Conservation (phyloP, 2,329 filamentous ascomycete species). For the Biscogniauxia marginata region DNA sequence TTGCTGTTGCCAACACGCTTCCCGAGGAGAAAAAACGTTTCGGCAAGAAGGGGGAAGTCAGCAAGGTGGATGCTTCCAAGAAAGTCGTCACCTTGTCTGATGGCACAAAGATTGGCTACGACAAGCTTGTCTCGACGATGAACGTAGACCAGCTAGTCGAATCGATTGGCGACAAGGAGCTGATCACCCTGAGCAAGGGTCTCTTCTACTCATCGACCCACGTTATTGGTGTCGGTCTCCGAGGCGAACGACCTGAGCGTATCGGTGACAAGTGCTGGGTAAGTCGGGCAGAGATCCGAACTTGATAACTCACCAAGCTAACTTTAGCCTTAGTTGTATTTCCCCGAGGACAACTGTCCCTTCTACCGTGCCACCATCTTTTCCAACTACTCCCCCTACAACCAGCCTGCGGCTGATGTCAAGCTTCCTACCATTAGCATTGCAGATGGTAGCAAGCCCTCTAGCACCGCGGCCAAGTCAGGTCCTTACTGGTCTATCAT, state of each 20-base stretch:
- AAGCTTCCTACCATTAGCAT: slow-evolving; percentile 86
- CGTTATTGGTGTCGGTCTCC: slow-evolving; percentile 93
- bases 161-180: slow-evolving; percentile 82
- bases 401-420: slow-evolving; percentile 79
- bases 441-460: slow-evolving; percentile 79
- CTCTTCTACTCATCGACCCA: slow-evolving; percentile 97
- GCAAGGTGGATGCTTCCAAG: slow-evolving; percentile 80
- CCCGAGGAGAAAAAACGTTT: slow-evolving; percentile 90
- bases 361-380: slow-evolving; percentile 99
- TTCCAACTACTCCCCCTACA: slow-evolving; percentile 99
- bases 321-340: slow-evolving; percentile 68
- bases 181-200: slow-evolving; percentile 79
- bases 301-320: slow-evolving; percentile 5
- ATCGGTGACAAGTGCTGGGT: slow-evolving; percentile 99
- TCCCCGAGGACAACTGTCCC: slow-evolving; percentile 97
- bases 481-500: slow-evolving; percentile 99
- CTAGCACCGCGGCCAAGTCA: slow-evolving; percentile 69
- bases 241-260: slow-evolving; percentile 85
- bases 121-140: slow-evolving; percentile 95
- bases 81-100: slow-evolving; percentile 81
- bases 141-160: slow-evolving; percentile 85
- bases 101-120: slow-evolving; percentile 85
- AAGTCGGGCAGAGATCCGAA: slow-evolving; percentile 32
- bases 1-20: slow-evolving; percentile 88
- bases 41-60: slow-evolving; percentile 79